phyloP scores from a whole-genome alignment of 2,329 filamentous ascomycete genomes.

The Lachnellula arida region DNA sequence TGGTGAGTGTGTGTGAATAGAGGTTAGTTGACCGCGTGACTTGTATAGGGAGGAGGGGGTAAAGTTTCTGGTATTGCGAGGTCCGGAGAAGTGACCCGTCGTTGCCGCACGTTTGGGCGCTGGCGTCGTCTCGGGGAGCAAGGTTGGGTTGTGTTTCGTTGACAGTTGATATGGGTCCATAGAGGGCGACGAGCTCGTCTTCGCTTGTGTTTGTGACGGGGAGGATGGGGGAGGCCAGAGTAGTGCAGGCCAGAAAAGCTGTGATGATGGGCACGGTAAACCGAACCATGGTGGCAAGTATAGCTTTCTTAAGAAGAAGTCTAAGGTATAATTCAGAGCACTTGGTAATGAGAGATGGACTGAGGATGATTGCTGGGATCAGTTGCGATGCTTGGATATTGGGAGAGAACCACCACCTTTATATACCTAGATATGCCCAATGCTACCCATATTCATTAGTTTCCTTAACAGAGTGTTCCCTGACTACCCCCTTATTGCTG shows the following conservation, averaged over 20 bases:
- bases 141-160: neutral
- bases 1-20: too few species aligned
- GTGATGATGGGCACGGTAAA: neutral
- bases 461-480: neutral
- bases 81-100: neutral
- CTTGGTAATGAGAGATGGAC: neutral
- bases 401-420: neutral
- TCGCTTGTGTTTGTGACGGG: neutral
- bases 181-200: neutral
- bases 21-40: too few species aligned
- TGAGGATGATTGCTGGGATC: neutral
- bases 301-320: neutral
- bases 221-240: neutral
- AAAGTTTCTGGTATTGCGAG: neutral
- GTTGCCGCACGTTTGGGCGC: neutral
- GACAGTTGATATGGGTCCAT: neutral
- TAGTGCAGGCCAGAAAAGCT: neutral
- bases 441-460: neutral
- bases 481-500: neutral
- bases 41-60: too few species aligned
- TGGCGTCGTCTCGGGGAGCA: neutral
- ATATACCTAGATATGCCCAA: neutral
- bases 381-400: neutral
- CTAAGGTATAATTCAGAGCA: neutral
- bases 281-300: neutral